Base-by-base conservation (phyloP, 495 filamentous ascomycete genomes). In the Collariella sp. region DNA sequence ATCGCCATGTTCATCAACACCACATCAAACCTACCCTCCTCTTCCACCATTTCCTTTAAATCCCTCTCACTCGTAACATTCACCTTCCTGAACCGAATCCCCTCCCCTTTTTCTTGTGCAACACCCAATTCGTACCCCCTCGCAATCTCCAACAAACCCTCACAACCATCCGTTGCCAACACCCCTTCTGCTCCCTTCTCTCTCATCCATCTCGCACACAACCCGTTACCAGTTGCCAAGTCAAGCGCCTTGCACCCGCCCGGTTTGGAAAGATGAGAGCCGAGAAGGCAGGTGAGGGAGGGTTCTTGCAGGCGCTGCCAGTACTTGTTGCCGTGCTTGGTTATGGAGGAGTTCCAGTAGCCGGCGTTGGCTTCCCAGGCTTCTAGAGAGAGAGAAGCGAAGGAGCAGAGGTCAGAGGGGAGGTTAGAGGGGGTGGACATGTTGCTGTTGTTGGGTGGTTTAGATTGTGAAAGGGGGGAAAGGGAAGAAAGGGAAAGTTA, bases 1-100 rank as follows among this genome's bases (percentile, higher is more conserved):
- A 74, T 55, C 15, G 72, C 72, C 71, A 75, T 75, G 55, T 74
- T 76, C 46, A 71, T 65, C 47, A 67, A 38, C 9, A 72, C 42
- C 7, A 71, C 49, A 16, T 66, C 67, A 50, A 72, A 72, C 36
- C 19, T 0, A 2, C 59, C 60, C 46, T 57, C 54, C 29, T 41
- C 31, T 55, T 51, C 29, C 31, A 66, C 44, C 12, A 73, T 40
- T 1, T 19, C 20, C 20, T 33, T 51, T 48, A 70, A 57, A 7
- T 68, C 71, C 10, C 23, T 38, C 23, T 49, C 52, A 2, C 56
- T 56, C 33, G 72, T 75, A 15, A 68, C 70, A 49, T 75, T 69
- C 19, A 74, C 45, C 39, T 39, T 52, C 5, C 46, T 41, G 20
- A 62, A 66, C 15, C 26, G 46, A 5, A 70, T 65, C n/a, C 22